Percentiles rank a stretch among this genome's conserved stretches.
Conservation (phyloP, 2,329 filamentous ascomycete species). For the Neopestalotiopsis rosae region DNA sequence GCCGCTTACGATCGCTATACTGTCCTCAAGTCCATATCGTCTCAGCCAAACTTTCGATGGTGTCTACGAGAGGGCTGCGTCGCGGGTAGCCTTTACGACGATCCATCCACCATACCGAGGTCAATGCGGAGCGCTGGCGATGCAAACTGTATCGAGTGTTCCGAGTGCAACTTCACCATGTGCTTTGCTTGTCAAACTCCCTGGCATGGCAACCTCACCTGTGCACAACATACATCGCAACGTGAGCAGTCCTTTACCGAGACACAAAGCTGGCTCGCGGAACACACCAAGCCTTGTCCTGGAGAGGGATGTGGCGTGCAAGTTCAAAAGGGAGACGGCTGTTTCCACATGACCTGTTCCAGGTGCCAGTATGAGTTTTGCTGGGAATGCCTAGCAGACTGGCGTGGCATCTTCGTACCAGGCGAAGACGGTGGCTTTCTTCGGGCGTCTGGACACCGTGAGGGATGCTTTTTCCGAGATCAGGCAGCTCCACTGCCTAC, state of each 20-base stretch:
- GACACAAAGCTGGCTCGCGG: conserved; percentile 27
- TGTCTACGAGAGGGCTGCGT: conserved; percentile 31
- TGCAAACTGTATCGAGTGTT: conserved; percentile 28
- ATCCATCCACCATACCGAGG: conserved; percentile 4
- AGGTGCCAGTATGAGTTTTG: conserved; percentile 28
- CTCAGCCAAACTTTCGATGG: conserved; percentile 26
- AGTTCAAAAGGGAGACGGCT: conserved; percentile 29
- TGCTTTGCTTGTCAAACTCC: conserved; percentile 32
- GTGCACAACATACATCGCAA: conserved; percentile 25
- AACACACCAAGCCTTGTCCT: conserved; percentile 32
- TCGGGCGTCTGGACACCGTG: conserved; percentile 20
- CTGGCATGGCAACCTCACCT: conserved; percentile 32
- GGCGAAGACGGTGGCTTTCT: conserved; percentile 18
- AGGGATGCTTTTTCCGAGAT: conserved; percentile 26
- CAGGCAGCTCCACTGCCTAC: conserved; percentile 20
- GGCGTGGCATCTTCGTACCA: conserved; percentile 23
- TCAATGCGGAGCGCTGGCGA: conserved; percentile 3
- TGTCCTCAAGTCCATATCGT: conserved; percentile 19
- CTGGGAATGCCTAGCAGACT: conserved; percentile 36
- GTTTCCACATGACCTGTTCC: conserved; percentile 26
- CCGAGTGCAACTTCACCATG: conserved; percentile 31
- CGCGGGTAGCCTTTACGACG: conserved; percentile 29
- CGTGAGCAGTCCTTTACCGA: conserved; percentile 15
- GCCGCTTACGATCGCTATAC: conserved; percentile 23
- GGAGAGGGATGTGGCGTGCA: conserved; percentile 24